Percentiles rank a stretch among this genome's conserved stretches.
These are phyloP conservation scores for Barbarea vulgaris DNA, from an alignment of 345 rosid species.

Conservation along the genomic window DNA sequence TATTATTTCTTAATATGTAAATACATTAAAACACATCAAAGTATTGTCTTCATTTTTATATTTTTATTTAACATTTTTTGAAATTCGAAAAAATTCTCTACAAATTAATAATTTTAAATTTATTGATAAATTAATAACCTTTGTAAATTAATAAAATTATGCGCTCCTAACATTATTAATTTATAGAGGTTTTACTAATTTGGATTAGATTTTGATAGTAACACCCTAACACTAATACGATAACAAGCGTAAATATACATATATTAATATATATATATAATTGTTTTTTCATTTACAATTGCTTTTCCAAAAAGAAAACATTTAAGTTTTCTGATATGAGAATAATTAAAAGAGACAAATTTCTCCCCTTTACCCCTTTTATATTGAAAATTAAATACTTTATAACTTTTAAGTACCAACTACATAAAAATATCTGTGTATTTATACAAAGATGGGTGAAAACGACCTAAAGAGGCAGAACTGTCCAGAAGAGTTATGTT, in stretches of 20 bases:
- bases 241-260: background rate
- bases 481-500: slow-evolving; percentile 10
- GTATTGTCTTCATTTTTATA: no score
- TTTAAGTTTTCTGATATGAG: background rate
- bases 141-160: no score
- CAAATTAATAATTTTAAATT: no score
- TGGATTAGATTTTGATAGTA: background rate
- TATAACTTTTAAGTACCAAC: background rate
- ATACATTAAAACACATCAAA: no score
- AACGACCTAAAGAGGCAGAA: slow-evolving; percentile 24
- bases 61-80: no score
- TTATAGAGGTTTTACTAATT: no score
- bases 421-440: background rate
- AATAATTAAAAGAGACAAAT: background rate
- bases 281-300: background rate
- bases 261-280: no score
- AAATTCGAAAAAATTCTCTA: no score
- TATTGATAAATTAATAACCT: no score
- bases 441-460: slow-evolving; percentile 10
- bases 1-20: no score
- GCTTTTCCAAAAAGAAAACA: background rate
- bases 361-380: background rate
- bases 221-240: no score
- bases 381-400: background rate
- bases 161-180: no score